Percentiles rank a stretch among this genome's conserved stretches.
phyloP scores from a whole-genome alignment of 2,329 filamentous ascomycete genomes.

The Colletotrichum lini region DNA sequence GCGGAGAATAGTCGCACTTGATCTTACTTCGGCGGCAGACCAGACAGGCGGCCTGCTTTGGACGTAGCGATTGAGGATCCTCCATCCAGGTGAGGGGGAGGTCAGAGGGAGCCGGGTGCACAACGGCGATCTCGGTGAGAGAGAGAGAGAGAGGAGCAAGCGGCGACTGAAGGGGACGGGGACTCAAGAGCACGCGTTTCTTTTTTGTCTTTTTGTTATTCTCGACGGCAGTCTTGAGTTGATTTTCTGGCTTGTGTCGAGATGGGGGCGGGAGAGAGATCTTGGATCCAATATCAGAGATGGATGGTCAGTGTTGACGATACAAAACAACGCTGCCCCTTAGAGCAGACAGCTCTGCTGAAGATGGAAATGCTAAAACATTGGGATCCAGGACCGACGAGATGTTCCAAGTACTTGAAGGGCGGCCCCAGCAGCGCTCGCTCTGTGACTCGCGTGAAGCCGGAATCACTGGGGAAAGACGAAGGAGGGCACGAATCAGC shows the following conservation, averaged over 20 bases:
- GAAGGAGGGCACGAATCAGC: conserved; percentile 43
- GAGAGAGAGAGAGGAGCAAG: conserved; percentile 13
- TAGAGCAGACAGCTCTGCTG: conserved; percentile 43
- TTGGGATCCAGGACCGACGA: conserved; percentile 24
- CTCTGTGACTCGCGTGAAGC: conserved; percentile 39
- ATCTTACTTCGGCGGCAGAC: conserved; percentile 78
- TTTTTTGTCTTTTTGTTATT: neutral
- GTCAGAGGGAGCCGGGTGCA: conserved; percentile 38
- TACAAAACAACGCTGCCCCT: conserved; percentile 35
- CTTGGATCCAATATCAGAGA: conserved; percentile 8
- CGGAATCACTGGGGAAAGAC: conserved; percentile 36
- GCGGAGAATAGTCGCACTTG: conserved; percentile 72
- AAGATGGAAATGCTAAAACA: conserved; percentile 40
- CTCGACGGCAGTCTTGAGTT: neutral
- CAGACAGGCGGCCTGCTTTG: conserved; percentile 69
- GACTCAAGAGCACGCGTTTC: conserved; percentile 10
- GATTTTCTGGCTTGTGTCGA: conserved; percentile 12
- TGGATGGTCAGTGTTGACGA: conserved; percentile 30
- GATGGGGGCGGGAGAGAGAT: neutral
- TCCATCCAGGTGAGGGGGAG: conserved; percentile 42
- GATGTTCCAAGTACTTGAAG: conserved; percentile 36
- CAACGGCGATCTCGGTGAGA: conserved; percentile 37
- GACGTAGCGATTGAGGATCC: conserved; percentile 41
- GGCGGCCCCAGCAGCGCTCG: conserved; percentile 8
- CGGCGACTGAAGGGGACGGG: neutral